Evolutionary conservation across 208 protist species (phyloP), one percentile per base, ranked within the genome.

Genomic region (Leishmania martiniquensis): DNA sequence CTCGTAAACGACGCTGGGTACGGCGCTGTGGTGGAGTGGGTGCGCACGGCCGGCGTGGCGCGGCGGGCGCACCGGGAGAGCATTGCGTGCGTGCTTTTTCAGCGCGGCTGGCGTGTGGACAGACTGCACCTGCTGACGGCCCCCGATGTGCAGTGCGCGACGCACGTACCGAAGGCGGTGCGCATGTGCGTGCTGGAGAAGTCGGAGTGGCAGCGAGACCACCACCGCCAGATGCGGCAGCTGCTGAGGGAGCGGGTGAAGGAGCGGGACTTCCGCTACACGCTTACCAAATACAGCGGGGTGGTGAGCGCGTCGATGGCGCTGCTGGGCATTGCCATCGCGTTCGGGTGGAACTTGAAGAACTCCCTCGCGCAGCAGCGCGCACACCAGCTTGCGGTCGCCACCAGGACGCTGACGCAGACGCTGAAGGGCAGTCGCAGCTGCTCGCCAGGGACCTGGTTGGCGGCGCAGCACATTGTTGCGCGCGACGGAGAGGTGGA

Each of bases 61-160:
- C 86, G 91, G 20, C 85, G 86, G 32, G 77, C 76, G 25, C 89
- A 97, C 69, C 89, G 91, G 70, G 90, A 97, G 71, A 87, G 82
- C 68, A 91, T 92, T 13, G 88, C 92, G 34, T 91, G 84, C 69
- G 86, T 91, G 37, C 88, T 97, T 9, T 95, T 86, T 71, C 88
- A 92, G 60, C 89, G 92, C 45, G 91, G 92, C 5, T 97, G 94
- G 94, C 83, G 92, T 15, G 86, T 89, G 52, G 87, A 95, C 52
- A 91, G 89, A 72, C 77, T 97, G 45, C 96, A 97, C 69, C 75
- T 96, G 29, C 84, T 97, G 47, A 88, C 94, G 72, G 87, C 82
- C 62, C 77, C 77, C 22, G 94, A 97, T 76, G 88, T 97, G 32
- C 74, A 91, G 84, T 86, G 87, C 86, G 84, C 90, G 81, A 81